phyloP scores from a whole-genome alignment of 2,329 filamentous ascomycete species.

The Colletotrichum sp. region DNA sequence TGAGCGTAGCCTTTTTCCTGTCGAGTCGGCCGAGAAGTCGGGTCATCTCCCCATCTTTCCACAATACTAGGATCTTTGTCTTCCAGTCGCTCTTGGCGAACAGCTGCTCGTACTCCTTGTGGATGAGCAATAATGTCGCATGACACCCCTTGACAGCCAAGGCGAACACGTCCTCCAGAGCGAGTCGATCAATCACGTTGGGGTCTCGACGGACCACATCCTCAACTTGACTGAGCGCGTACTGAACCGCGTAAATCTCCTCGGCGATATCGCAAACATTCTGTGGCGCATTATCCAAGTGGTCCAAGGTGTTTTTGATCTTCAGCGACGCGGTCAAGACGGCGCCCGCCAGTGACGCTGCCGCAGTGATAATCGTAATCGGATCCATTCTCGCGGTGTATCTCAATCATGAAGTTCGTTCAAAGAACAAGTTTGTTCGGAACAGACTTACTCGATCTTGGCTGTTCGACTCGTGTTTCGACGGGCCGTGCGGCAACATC shows the following conservation, averaged over 20 bases:
- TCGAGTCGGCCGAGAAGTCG: constrained; percentile 2
- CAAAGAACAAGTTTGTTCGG: not conserved
- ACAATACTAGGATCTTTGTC: not conserved
- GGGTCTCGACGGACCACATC: constrained; percentile 11
- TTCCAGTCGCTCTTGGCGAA: constrained; percentile 9
- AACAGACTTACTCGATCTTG: not conserved
- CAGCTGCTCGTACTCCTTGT: constrained; percentile 13
- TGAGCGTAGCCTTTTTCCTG: constrained; percentile 13
- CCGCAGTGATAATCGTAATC: constrained; percentile 26
- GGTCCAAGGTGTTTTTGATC: constrained; percentile 8
- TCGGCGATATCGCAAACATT: constrained; percentile 11
- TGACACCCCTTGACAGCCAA: constrained; percentile 17
- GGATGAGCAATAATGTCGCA: constrained; percentile 4
- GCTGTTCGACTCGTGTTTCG: not conserved
- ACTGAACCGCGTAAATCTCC: constrained; percentile 10
- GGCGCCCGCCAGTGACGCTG: constrained; percentile 9
- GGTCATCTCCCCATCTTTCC: constrained; percentile 17
- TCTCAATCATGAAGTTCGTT: too few species aligned
- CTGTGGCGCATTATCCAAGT: constrained; percentile 8
- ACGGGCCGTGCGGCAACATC: not conserved
- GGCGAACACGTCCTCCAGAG: constrained; percentile 7
- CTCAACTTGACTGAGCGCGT: constrained; percentile 12
- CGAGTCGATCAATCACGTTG: constrained; percentile 1
- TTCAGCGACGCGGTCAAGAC: constrained; percentile 14
- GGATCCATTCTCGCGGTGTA: constrained; percentile 27